phyloP scores from a whole-genome alignment of 352 stramenopile species.

The Aphanomyces cochlioides region DNA sequence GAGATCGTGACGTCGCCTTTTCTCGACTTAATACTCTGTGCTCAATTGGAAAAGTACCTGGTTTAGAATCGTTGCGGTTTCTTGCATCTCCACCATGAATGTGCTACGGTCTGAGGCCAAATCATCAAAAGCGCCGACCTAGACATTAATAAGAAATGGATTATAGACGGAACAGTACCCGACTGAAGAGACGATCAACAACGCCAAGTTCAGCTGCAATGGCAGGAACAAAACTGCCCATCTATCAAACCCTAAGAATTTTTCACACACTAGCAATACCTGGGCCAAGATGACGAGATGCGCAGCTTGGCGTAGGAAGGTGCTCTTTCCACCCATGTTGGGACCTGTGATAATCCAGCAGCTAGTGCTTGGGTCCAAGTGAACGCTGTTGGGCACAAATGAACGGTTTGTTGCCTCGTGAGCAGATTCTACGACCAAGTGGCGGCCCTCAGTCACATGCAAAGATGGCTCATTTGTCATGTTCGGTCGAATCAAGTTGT shows the following conservation, averaged over 20 bases:
- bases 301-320: conserved; percentile 73
- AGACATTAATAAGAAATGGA: background rate
- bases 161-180: conserved; percentile 28
- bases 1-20: conserved; percentile 54
- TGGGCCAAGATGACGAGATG: conserved; percentile 77
- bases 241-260: conserved; percentile 26
- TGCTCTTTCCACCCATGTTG: conserved; percentile 88
- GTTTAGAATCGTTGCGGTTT: conserved; percentile 70
- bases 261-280: background rate
- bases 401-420: conserved; percentile 36
- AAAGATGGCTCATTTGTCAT: conserved; percentile 54
- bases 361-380: conserved; percentile 38
- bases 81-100: conserved; percentile 87
- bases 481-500: conserved; percentile 55
- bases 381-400: conserved; percentile 76
- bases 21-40: background rate
- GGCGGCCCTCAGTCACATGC: conserved; percentile 61
- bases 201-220: conserved; percentile 61
- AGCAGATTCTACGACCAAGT: conserved; percentile 62
- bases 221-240: conserved; percentile 77
- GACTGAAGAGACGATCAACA: conserved; percentile 78
- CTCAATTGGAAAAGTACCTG: conserved; percentile 32
- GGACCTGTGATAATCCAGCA: conserved; percentile 83
- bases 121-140: conserved; percentile 74
- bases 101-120: conserved; percentile 74